phyloP scores from a whole-genome alignment of 2,329 filamentous ascomycete species.

The Fusarium sulawesiense region DNA sequence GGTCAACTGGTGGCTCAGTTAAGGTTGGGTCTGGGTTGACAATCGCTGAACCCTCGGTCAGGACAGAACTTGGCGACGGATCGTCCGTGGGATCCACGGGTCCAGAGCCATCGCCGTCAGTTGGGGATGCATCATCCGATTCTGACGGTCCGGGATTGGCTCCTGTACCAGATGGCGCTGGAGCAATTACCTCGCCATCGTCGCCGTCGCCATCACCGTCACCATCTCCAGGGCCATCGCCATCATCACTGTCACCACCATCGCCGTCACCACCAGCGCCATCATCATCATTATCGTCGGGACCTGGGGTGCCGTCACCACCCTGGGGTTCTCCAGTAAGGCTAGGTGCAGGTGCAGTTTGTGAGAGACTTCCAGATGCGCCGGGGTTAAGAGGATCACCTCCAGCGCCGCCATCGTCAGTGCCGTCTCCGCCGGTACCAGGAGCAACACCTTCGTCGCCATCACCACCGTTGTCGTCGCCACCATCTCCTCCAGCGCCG shows the following conservation, averaged over 20 bases:
- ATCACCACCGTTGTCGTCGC: not conserved
- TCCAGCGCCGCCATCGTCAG: not conserved
- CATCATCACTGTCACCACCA: no score
- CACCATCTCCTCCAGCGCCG: not conserved
- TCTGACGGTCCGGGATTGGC: not conserved
- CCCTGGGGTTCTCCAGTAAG: conserved; percentile 1
- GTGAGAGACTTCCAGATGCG: not conserved
- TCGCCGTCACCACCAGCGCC: not conserved
- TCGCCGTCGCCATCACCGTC: not conserved
- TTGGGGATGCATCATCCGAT: not conserved
- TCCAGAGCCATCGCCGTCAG: not conserved
- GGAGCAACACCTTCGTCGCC: not conserved
- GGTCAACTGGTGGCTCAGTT: not conserved
- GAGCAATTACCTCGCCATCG: not conserved
- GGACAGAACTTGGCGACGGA: not conserved
- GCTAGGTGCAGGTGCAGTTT: not conserved
- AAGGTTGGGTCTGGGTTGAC: not conserved
- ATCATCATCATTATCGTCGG: not conserved
- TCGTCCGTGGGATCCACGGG: not conserved
- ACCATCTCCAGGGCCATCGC: no score
- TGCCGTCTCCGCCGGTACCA: not conserved
- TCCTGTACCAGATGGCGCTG: not conserved
- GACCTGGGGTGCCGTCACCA: not conserved
- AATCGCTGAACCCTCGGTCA: conserved; percentile 5
- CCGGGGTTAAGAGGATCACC: not conserved